phyloP scores from a whole-genome alignment of 768 basidiomycete genomes.

The Pilatotrama ljubarskyi region DNA sequence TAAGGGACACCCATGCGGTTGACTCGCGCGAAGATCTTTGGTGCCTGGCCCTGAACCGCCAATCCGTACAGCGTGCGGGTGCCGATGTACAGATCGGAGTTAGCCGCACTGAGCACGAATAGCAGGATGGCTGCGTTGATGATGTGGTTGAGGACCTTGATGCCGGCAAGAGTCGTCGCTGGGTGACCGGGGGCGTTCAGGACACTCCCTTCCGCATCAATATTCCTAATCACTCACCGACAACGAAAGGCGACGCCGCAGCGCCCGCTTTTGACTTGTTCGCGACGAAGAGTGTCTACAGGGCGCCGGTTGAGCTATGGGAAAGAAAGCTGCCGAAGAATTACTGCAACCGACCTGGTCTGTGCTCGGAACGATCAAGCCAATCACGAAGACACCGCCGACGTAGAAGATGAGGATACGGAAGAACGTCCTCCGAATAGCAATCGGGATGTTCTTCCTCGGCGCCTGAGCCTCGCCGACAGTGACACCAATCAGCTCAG shows the following conservation, averaged over 20 bases:
- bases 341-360: slow-evolving; percentile 39
- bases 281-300: slow-evolving; percentile 39
- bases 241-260: slow-evolving; percentile 67
- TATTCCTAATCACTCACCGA: slow-evolving; percentile 35
- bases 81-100: slow-evolving; percentile 60
- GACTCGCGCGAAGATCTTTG: slow-evolving; percentile 40
- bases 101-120: slow-evolving; percentile 63
- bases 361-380: slow-evolving; percentile 66
- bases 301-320: not conserved
- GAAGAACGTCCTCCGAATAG: slow-evolving; percentile 65
- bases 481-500: slow-evolving; percentile 72
- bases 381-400: slow-evolving; percentile 69
- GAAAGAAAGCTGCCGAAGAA: not conserved
- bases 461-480: slow-evolving; percentile 68
- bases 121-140: slow-evolving; percentile 65
- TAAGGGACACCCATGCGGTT: slow-evolving; percentile 38
- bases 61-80: slow-evolving; percentile 50
- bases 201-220: not conserved
- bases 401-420: slow-evolving; percentile 66
- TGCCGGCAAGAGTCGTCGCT: slow-evolving; percentile 49
- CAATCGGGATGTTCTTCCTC: slow-evolving; percentile 69
- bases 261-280: slow-evolving; percentile 44
- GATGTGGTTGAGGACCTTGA: slow-evolving; percentile 59
- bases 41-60: slow-evolving; percentile 48
- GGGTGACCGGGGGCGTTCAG: not conserved